Percentiles rank a stretch among this genome's conserved stretches.
Conservation (phyloP, 441 rosid genomes). For the Syzygium malaccense region DNA sequence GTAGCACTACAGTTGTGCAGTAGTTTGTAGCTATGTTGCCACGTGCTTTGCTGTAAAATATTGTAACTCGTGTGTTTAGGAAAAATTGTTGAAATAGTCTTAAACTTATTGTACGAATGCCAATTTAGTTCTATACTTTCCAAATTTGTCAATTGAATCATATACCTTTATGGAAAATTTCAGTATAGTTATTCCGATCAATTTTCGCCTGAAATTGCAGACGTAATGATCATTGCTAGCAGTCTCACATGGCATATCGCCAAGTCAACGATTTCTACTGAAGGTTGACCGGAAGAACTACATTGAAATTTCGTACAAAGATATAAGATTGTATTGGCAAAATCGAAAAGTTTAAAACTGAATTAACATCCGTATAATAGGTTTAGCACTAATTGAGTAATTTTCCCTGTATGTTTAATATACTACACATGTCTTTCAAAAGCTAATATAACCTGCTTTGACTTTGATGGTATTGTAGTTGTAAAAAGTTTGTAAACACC, state of each 20-base stretch:
- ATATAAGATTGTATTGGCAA: fast-evolving
- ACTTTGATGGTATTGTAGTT: not conserved
- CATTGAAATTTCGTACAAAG: not conserved
- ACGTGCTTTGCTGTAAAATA: not conserved
- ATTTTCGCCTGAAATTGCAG: fast-evolving
- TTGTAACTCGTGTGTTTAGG: not conserved
- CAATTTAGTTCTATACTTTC: not conserved
- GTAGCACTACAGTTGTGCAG: not conserved
- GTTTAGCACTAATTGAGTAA: not conserved
- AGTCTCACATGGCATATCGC: no score
- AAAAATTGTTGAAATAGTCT: not conserved
- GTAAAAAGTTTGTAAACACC: not conserved
- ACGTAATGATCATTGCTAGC: not conserved
- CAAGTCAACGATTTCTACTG: not conserved
- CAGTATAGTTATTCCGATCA: not conserved
- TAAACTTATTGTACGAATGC: not conserved
- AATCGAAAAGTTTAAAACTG: not conserved
- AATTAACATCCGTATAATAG: fast-evolving
- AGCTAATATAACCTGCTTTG: not conserved
- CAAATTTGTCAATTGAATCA: not conserved
- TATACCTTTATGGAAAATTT: not conserved
- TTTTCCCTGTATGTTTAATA: not conserved
- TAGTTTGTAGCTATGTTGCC: not conserved
- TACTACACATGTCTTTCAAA: not conserved
- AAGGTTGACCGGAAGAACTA: not conserved